phyloP scores from a whole-genome alignment of 495 filamentous ascomycete species.

The Tuber magnatum region DNA sequence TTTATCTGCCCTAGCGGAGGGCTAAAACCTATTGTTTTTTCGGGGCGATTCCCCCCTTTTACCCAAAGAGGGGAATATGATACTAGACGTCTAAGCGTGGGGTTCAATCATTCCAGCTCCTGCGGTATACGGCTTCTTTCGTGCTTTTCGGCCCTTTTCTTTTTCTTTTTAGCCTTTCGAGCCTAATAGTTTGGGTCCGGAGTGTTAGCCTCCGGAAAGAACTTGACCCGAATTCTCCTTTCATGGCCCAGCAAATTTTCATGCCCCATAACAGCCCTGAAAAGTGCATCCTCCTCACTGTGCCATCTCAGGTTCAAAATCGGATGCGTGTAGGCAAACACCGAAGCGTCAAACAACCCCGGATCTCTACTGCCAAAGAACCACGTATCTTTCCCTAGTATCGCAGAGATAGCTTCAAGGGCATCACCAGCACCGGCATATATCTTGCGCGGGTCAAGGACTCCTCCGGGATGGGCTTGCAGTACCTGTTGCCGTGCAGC shows the following conservation, averaged over 20 bases:
- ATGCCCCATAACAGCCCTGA: constrained; percentile 17
- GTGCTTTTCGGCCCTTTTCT: not conserved
- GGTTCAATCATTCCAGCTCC: not conserved
- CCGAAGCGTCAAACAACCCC: constrained; percentile 71
- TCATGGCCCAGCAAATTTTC: constrained; percentile 24
- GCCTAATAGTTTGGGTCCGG: not conserved
- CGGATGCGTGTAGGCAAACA: constrained; percentile 87
- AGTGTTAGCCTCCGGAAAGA: constrained; percentile 11
- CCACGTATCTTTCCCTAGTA: constrained; percentile 59
- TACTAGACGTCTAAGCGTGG: not conserved
- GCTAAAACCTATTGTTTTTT: not conserved
- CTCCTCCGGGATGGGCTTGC: constrained; percentile 49
- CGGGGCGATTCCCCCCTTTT: not conserved
- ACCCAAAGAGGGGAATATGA: not conserved
- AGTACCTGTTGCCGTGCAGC: constrained; percentile 68
- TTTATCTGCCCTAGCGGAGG: not conserved
- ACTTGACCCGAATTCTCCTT: constrained; percentile 16
- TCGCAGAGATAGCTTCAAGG: constrained; percentile 62
- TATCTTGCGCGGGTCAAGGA: constrained; percentile 57
- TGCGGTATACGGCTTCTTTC: not conserved
- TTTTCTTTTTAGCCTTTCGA: not conserved
- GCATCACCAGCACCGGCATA: constrained; percentile 64
- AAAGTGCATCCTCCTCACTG: constrained; percentile 17
- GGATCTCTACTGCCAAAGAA: constrained; percentile 60
- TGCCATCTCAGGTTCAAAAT: constrained; percentile 48